Percentiles rank a stretch among this genome's conserved stretches.
Conservation (phyloP, 257 asterid species). For the Apocynum venetum region DNA sequence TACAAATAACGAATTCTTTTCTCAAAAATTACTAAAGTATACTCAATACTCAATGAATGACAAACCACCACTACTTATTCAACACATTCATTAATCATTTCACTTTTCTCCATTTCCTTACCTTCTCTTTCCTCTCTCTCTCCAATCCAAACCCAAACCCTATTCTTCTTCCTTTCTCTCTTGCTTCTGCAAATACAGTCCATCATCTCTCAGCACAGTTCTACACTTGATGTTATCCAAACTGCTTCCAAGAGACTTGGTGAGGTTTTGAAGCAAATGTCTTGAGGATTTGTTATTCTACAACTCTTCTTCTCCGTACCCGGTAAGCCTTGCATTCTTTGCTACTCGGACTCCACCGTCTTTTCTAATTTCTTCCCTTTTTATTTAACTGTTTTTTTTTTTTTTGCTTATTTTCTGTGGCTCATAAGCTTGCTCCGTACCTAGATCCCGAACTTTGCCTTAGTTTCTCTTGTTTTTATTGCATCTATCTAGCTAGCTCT, state of each 20-base stretch:
- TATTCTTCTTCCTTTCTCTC: not conserved
- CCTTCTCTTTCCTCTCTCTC: not conserved
- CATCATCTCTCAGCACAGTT: not conserved
- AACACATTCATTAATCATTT: too few species aligned
- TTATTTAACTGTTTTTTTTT: not conserved
- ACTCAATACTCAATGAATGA: too few species aligned
- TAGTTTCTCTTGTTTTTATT: not conserved
- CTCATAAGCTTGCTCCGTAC: not conserved
- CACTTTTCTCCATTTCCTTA: not conserved
- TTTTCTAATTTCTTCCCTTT: not conserved
- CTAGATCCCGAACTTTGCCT: not conserved
- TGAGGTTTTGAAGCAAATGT: not conserved
- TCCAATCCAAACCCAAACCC: not conserved
- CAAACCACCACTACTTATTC: too few species aligned
- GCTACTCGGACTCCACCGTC: not conserved
- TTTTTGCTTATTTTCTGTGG: not conserved
- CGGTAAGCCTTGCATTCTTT: slow-evolving; percentile 9
- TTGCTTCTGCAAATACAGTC: not conserved
- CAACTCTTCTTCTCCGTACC: not conserved
- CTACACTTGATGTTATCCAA: not conserved
- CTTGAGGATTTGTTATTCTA: not conserved
- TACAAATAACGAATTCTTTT: too few species aligned
- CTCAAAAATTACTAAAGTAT: too few species aligned
- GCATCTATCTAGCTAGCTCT: not conserved
- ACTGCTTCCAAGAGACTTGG: not conserved